phyloP scores from a whole-genome alignment of 2,329 filamentous ascomycete genomes.

The Elsinoe necatrix region DNA sequence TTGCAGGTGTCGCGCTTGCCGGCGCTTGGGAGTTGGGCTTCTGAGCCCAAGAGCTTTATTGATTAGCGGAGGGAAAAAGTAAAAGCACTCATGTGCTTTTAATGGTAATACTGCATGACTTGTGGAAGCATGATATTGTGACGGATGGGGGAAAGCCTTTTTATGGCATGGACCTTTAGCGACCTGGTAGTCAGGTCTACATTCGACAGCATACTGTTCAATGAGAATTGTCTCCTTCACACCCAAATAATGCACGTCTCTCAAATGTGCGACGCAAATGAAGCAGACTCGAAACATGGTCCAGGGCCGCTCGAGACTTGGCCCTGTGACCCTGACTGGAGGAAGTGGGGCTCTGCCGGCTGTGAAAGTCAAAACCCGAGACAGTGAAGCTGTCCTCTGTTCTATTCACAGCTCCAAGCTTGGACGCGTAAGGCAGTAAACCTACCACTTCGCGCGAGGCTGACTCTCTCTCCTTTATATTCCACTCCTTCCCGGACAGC shows the following conservation, averaged over 20 bases:
- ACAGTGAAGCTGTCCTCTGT: background rate
- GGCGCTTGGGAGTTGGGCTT: background rate
- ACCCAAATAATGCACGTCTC: background rate
- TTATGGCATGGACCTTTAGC: background rate
- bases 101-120: conserved; percentile 2
- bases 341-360: background rate
- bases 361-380: conserved; percentile 1
- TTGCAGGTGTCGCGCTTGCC: background rate
- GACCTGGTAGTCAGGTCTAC: conserved; percentile 1
- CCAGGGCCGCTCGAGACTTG: background rate
- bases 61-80: background rate
- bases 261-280: background rate
- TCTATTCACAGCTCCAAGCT: conserved; percentile 1
- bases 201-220: conserved; percentile 2
- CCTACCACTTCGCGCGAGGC: background rate
- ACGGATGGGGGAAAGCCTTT: background rate
- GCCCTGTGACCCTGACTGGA: background rate
- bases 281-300: background rate
- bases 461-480: background rate
- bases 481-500: background rate
- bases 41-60: background rate
- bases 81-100: background rate
- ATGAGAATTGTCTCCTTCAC: background rate
- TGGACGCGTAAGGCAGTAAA: conserved; percentile 6
- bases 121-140: background rate